Conservation (phyloP, 805 yeast genomes). For the Cyberlindnera mississippiensis region DNA sequence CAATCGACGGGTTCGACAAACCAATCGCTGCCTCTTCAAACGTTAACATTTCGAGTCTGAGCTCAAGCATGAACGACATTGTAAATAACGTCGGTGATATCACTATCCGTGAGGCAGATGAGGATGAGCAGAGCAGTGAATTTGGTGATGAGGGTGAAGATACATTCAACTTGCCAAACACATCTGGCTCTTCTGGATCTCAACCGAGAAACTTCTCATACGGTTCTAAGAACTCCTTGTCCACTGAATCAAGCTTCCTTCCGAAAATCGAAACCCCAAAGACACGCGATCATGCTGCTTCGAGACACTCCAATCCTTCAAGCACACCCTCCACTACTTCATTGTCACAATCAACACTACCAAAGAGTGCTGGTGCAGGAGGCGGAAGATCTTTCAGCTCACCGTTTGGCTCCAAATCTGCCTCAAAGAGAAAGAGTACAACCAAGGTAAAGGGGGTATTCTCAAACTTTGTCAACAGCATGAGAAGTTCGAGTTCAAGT, state of each 20-base stretch:
- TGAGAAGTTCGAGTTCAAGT: slow-evolving; percentile 39
- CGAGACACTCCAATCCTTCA: slow-evolving; percentile 16
- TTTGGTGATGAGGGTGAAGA: slow-evolving; percentile 6
- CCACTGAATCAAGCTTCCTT: slow-evolving; percentile 11
- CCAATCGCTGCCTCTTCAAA: slow-evolving; percentile 30
- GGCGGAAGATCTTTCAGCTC: slow-evolving; percentile 25
- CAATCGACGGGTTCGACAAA: slow-evolving; percentile 18
- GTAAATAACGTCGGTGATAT: slow-evolving; percentile 24
- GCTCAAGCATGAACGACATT: slow-evolving; percentile 19
- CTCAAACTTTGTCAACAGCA: slow-evolving; percentile 40
- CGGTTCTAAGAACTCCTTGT: slow-evolving; percentile 6
- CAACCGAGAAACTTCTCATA: slow-evolving; percentile 7
- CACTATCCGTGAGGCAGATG: slow-evolving; percentile 23
- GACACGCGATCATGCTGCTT: slow-evolving; percentile 4
- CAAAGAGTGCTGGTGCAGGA: slow-evolving; percentile 3
- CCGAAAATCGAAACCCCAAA: slow-evolving; percentile 18
- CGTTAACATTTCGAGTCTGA: slow-evolving; percentile 23
- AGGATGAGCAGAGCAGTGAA: background rate
- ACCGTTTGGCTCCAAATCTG: slow-evolving; percentile 20
- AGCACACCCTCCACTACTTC: slow-evolving; percentile 16
- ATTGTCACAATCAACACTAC: slow-evolving; percentile 14
- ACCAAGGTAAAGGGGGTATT: slow-evolving; percentile 57
- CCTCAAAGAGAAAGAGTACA: slow-evolving; percentile 37
- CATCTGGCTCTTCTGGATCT: slow-evolving; percentile 14
- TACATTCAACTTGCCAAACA: slow-evolving; percentile 5